Percentiles rank a stretch among this genome's conserved stretches.
These are phyloP conservation scores for Crucihimalaya himalaica DNA, from an alignment of 345 rosid species.

Conservation along the genomic window DNA sequence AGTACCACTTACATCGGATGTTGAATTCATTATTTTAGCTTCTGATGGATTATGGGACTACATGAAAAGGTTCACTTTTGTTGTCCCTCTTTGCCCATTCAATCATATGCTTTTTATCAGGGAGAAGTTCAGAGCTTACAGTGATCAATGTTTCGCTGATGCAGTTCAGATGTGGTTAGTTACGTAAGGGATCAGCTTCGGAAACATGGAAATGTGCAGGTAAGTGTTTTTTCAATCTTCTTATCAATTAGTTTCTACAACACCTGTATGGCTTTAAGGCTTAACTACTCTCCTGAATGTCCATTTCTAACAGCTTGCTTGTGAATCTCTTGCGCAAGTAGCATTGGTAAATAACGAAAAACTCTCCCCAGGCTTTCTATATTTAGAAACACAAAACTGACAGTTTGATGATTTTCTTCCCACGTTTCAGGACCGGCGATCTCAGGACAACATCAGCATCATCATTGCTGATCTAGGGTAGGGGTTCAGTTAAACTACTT, in stretches of 20 bases:
- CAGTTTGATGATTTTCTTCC: not conserved
- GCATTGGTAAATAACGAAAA: slow-evolving; percentile 61
- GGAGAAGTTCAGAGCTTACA: slow-evolving; percentile 9
- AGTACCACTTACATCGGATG: slow-evolving; percentile 69
- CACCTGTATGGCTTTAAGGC: not conserved
- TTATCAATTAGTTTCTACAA: not conserved
- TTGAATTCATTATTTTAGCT: slow-evolving; percentile 78
- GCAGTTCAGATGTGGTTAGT: slow-evolving; percentile 71
- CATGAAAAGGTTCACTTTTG: slow-evolving; percentile 59
- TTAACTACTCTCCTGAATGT: slow-evolving; percentile 11
- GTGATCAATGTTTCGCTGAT: slow-evolving; percentile 28
- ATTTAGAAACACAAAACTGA: slow-evolving; percentile 12
- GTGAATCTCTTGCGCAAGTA: slow-evolving; percentile 76
- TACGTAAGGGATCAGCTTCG: slow-evolving; percentile 82
- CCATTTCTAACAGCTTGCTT: slow-evolving; percentile 65
- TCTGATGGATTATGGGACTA: slow-evolving; percentile 98
- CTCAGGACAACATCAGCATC: slow-evolving; percentile 82
- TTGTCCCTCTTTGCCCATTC: not conserved
- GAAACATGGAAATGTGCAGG: slow-evolving; percentile 95
- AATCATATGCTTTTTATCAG: not conserved
- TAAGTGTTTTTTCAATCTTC: slow-evolving; percentile 17
- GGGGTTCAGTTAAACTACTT: not conserved
- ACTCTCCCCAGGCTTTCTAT: not conserved
- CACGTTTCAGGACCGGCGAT: slow-evolving; percentile 57
- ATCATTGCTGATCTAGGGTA: slow-evolving; percentile 89